Conservation (phyloP, 2,329 filamentous ascomycete species). For the Capronia epimyces region DNA sequence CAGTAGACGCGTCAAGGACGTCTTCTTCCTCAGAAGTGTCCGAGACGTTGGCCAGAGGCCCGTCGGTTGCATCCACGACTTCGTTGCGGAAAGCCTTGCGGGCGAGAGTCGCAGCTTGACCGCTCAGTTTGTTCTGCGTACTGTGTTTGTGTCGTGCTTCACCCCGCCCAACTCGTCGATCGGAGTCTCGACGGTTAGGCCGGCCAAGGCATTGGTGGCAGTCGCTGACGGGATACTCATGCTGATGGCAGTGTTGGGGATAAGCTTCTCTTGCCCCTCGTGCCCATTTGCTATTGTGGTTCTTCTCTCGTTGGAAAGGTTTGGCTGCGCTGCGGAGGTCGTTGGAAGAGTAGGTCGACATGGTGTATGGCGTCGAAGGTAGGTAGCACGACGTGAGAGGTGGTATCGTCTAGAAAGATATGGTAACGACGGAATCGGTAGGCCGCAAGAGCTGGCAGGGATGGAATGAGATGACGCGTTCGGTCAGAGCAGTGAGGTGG, state of each 20-base stretch:
- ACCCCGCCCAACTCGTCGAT: slow-evolving; percentile 12
- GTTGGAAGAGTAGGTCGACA: slow-evolving; percentile 40
- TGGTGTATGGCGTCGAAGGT: slow-evolving; percentile 18
- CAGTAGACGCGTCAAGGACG: slow-evolving; percentile 38
- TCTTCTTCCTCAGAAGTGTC: slow-evolving; percentile 34
- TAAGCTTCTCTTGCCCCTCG: slow-evolving; percentile 29
- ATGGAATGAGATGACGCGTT: not conserved
- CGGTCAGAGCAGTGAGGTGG: not conserved
- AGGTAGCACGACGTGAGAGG: slow-evolving; percentile 15
- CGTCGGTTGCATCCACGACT: slow-evolving; percentile 34
- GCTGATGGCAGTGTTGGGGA: slow-evolving; percentile 15
- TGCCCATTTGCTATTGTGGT: slow-evolving; percentile 40
- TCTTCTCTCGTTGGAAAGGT: slow-evolving; percentile 41
- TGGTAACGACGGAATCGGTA: slow-evolving; percentile 2
- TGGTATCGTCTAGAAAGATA: not conserved
- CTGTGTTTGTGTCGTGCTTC: slow-evolving; percentile 16
- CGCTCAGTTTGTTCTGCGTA: slow-evolving; percentile 15
- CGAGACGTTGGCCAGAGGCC: slow-evolving; percentile 22
- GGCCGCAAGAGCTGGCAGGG: not conserved
- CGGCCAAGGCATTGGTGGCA: slow-evolving; percentile 26
- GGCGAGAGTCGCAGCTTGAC: slow-evolving; percentile 21
- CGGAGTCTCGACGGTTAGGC: slow-evolving; percentile 12
- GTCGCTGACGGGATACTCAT: slow-evolving; percentile 15
- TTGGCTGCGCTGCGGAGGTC: slow-evolving; percentile 53
- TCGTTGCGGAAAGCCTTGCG: slow-evolving; percentile 33